Base-by-base conservation (phyloP, 2,329 filamentous ascomycete species). In the Penicillium sp. region DNA sequence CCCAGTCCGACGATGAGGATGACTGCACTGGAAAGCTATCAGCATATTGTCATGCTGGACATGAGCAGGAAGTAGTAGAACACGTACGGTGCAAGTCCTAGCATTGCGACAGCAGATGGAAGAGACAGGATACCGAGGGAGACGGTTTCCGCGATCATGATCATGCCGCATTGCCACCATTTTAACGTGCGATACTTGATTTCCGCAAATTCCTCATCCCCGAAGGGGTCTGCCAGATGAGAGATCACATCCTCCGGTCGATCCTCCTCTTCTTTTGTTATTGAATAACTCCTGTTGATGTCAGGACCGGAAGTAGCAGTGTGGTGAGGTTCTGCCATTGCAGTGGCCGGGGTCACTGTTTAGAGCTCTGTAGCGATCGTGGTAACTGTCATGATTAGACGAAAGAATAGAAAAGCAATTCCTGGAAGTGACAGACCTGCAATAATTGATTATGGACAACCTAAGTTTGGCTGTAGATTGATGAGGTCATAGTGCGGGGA, bases 111-210 rank as follows among this genome's bases (percentile, higher is more conserved):
- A 1, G 78, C 78, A 18, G 77, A 73, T 2, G 82, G 82, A 3
- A 85, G 70, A 2, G 80, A 80, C 8, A 84, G 73, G 32, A 83
- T 79, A 9, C 82, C 82, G 1, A 84, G 70, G 9, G 79, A 82
- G 29, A 83, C 44, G 9, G 59, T 61, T 35, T 63, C 57, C 15
- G 60, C 59, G 31, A 61, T 58, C 59, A 61, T 63, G 6, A 61
- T 60, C 56, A 56, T 49, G n/a, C 58, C 50, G 25, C 53, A 60
- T 38, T 59, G 53, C 56, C 56, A 60, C 58, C 58, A 60, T 25
- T 37, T 6, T 25, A 60, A 29, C 4, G 56, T 59, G 15, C 56
- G 52, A 52, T 59, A 60, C 40, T 34, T 58, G n/a, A 54, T 52
- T 40, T 54, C 32, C 5, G 53, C 53, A 35, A 47, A 16, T 25